Evolutionary conservation across 2,329 filamentous ascomycete species (phyloP).

Genomic region (Stachybotrys elegans): DNA sequence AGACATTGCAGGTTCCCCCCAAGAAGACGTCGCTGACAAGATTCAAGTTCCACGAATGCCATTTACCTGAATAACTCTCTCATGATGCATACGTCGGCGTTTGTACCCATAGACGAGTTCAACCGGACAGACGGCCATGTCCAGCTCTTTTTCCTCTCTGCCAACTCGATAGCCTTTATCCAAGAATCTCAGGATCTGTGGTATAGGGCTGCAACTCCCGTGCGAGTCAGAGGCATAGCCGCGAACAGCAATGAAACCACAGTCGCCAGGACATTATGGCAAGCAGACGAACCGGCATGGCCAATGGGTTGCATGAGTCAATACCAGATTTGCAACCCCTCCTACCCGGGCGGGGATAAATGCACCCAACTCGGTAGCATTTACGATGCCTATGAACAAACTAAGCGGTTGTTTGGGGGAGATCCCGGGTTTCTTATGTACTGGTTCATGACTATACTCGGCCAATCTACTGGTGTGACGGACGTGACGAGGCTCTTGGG

Average conservation of each 20-base stretch:
- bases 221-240: neutral
- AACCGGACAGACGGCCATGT: neutral
- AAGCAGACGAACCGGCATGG: slow-evolving; percentile 1
- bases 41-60: neutral
- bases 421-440: neutral
- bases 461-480: no score
- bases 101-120: neutral
- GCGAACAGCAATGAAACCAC: neutral
- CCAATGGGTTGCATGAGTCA: neutral
- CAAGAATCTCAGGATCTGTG: neutral
- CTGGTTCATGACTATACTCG: neutral
- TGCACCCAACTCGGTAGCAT: neutral
- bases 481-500: no score
- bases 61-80: neutral
- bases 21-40: no score
- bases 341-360: neutral
- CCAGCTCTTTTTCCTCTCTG: neutral
- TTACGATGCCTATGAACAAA: neutral
- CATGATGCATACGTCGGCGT: neutral
- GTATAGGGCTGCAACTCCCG: neutral
- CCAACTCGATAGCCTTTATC: neutral
- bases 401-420: neutral
- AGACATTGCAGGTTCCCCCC: no score
- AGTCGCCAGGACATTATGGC: neutral
- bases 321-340: neutral